phyloP scores from a whole-genome alignment of 495 filamentous ascomycete species.

The Apiosordaria backusii region DNA sequence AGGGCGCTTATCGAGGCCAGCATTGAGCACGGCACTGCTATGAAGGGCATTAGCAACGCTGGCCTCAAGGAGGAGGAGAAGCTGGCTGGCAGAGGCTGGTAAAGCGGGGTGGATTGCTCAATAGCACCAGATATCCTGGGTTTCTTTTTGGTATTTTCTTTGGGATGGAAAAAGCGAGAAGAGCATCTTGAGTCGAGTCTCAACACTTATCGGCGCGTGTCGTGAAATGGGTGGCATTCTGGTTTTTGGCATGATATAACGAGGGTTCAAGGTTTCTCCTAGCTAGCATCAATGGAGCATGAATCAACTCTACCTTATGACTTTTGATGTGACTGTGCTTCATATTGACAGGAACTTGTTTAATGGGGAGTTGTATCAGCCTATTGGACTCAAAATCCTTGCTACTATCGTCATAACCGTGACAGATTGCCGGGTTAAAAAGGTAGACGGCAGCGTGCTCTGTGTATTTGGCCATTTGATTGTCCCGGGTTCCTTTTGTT shows the following conservation, averaged over 20 bases:
- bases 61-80: conserved; percentile 71
- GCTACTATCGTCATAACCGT: too few relatives aligned
- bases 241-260: neutral
- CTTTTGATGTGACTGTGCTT: neutral
- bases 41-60: conserved; percentile 86
- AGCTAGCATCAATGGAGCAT: neutral
- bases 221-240: neutral
- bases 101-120: conserved; percentile 22
- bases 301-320: neutral
- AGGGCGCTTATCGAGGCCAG: conserved; percentile 83
- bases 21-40: conserved; percentile 84
- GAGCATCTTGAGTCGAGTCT: conserved; percentile 11
- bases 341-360: neutral
- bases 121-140: neutral
- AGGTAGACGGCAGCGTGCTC: too few relatives aligned
- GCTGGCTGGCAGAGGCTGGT: conserved; percentile 88
- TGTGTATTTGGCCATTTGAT: too few relatives aligned
- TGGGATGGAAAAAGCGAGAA: neutral
- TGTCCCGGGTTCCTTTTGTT: too few relatives aligned
- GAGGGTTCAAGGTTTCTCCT: neutral
- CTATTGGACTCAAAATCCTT: too few relatives aligned
- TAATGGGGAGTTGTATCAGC: too few relatives aligned
- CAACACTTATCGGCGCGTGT: conserved; percentile 12
- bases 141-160: neutral
- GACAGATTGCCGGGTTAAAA: too few relatives aligned